A percentile compares a stretch with the other conserved stretches of the same genome.
Evolutionary conservation across 1,284 basidiomycete genomes (phyloP).

Genomic region (Ceratobasidium papillatum): DNA sequence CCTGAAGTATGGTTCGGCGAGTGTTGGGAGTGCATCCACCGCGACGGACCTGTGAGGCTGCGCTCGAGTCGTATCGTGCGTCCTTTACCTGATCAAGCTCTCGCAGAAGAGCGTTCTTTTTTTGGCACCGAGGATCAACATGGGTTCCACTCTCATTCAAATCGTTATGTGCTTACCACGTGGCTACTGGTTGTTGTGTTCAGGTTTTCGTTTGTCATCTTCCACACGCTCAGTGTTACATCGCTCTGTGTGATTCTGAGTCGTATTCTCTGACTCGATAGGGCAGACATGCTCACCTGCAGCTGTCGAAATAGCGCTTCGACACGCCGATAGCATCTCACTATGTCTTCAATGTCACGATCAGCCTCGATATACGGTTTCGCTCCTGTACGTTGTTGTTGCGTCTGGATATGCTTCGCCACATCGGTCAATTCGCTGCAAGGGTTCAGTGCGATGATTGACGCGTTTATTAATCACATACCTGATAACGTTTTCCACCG

Average conservation of each 20-base stretch:
- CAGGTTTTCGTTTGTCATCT: neutral
- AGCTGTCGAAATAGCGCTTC: neutral
- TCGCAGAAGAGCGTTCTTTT: conserved; percentile 17
- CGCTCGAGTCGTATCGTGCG: conserved; percentile 3
- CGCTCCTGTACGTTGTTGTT: neutral
- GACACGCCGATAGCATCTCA: neutral
- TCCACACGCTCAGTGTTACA: neutral
- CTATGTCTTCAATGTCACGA: neutral
- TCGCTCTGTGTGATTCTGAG: neutral
- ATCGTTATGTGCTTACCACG: neutral
- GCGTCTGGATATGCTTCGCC: neutral
- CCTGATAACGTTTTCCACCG: too few relatives aligned
- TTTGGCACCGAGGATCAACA: too few relatives aligned
- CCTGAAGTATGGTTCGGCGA: neutral
- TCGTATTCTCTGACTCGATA: too few relatives aligned
- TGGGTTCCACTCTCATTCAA: neutral
- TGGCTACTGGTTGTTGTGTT: neutral
- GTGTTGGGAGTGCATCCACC: conserved; percentile 3
- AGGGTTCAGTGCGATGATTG: too few relatives aligned
- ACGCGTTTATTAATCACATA: too few relatives aligned
- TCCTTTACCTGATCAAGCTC: neutral
- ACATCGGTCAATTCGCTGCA: too few relatives aligned
- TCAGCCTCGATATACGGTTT: neutral
- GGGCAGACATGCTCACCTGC: neutral
- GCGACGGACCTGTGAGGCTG: neutral